A percentile compares a stretch with the other conserved stretches of the same genome.
These are phyloP conservation scores for Astrothelium macrocarpum DNA, from an alignment of 495 filamentous ascomycete genomes.

Conservation along the genomic window DNA sequence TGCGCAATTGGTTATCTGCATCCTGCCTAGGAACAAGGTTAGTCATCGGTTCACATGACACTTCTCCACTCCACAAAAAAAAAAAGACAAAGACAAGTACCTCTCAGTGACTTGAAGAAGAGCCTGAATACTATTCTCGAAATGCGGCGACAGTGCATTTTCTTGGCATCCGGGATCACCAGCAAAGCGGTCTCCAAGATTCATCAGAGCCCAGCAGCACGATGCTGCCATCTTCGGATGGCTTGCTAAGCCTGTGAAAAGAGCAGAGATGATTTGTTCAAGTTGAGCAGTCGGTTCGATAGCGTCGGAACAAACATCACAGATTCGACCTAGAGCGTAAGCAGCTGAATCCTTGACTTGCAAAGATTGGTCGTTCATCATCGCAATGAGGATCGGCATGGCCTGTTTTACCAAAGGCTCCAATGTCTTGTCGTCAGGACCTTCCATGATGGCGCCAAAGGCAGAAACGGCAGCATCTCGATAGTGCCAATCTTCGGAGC, in stretches of 20 bases:
- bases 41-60: too few species aligned
- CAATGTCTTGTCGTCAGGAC: constrained; percentile 78
- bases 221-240: constrained; percentile 95
- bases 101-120: constrained; percentile 78
- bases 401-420: constrained; percentile 92
- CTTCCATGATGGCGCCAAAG: constrained; percentile 99
- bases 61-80: too few species aligned
- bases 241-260: constrained; percentile 85
- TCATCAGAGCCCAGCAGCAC: constrained; percentile 99
- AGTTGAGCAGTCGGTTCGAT: constrained; percentile 79
- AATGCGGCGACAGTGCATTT: constrained; percentile 83
- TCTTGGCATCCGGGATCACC: constrained; percentile 65
- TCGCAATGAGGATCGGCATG: constrained; percentile 74
- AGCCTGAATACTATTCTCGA: constrained; percentile 80
- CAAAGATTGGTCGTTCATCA: constrained; percentile 88
- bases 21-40: constrained; percentile 42
- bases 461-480: constrained; percentile 93
- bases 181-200: constrained; percentile 88
- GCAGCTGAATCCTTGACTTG: constrained; percentile 96
- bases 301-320: constrained; percentile 76
- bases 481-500: constrained; percentile 81
- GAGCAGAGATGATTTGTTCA: constrained; percentile 67
- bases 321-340: constrained; percentile 91
- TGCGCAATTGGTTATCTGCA: constrained; percentile 86
- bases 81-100: too few species aligned